phyloP scores from a whole-genome alignment of 371 early-diverging fungal species.

The Fennellomyces sp. region DNA sequence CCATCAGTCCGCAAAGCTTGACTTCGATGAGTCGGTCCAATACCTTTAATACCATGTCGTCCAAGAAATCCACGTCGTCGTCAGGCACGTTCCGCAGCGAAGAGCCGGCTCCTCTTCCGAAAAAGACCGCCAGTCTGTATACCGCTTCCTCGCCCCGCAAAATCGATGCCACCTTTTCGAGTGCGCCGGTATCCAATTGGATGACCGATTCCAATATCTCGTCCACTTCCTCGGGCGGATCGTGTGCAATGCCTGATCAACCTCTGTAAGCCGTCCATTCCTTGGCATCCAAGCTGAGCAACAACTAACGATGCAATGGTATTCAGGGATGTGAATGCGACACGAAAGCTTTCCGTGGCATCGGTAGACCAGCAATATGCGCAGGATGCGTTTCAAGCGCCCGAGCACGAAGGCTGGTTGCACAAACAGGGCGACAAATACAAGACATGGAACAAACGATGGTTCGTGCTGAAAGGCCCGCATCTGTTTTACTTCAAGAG shows the following conservation, averaged over 20 bases:
- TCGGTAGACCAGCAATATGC: conserved; percentile 22
- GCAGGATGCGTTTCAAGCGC: conserved; percentile 32
- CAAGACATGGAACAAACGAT: conserved; percentile 71
- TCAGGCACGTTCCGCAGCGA: conserved; percentile 15
- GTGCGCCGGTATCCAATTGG: conserved; percentile 1
- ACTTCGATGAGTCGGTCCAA: conserved; percentile 41
- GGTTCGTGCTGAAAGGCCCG: conserved; percentile 68
- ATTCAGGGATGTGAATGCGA: not conserved
- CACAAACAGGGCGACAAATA: conserved; percentile 70
- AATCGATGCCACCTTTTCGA: conserved; percentile 8
- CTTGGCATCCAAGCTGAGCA: no score
- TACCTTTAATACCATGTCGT: conserved; percentile 47
- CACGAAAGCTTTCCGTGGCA: conserved; percentile 32
- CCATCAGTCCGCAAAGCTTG: conserved; percentile 40
- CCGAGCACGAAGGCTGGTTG: conserved; percentile 63
- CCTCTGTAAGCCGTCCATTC: not conserved
- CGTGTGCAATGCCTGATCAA: not conserved
- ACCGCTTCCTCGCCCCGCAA: conserved; percentile 7
- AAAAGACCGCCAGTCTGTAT: conserved; percentile 2
- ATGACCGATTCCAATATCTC: conserved; percentile 1
- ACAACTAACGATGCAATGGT: no score
- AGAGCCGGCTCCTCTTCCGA: not conserved
- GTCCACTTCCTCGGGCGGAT: not conserved
- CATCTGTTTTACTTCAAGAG: conserved; percentile 67
- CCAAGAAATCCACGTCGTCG: conserved; percentile 26